Base-by-base conservation (phyloP, 495 filamentous ascomycete genomes). In the Chaetomidium leptoderma region DNA sequence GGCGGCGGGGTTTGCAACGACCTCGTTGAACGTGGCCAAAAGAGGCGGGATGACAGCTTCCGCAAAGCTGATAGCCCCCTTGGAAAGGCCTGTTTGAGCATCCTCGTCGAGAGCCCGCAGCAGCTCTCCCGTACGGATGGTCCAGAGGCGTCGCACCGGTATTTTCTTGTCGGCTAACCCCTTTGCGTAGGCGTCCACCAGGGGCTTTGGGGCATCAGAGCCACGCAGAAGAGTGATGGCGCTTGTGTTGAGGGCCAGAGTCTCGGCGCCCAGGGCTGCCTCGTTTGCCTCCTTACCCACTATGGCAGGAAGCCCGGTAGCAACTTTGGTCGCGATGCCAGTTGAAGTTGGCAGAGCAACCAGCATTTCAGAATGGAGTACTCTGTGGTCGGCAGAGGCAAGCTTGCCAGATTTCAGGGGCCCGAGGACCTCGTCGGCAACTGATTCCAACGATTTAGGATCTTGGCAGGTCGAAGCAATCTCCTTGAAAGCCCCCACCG, bases 221-320 rank as follows among this genome's bases (percentile, higher is more conserved):
- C 75, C 78, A 10, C 83, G 61, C 13, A 96, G 65, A 26, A 86
- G 76, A 68, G 74, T 78, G 9, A 67, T 63, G 29, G 88, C 70
- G 61, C 89, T 85, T 44, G 77, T 77, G 47, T 81, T 74, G 26
- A 96, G 76, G 0, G 89, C 82, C 21, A 79, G 74, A 11, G 87
- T 79, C 65, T 95, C 88, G n/a, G 89, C 84, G 47, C 77, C 79
- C 7, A 93, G 72, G 33, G 90, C 90, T 43, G 76, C 72, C 68
- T 98, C 95, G 64, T 92, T 97, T 7, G 89, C 83, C 71, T 98
- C 93, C 55, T 95, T 93, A 3, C 76, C 70, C 23, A 84, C 81
- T 9, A 87, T 67, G 16, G 82, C 71, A 16, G 85, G 78, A 27
- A 97, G 76, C 8, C 79, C 82, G 35, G 79, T 69, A 32, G 84